phyloP scores from a whole-genome alignment of 345 rosid genomes.

The Conringia planisiliqua region DNA sequence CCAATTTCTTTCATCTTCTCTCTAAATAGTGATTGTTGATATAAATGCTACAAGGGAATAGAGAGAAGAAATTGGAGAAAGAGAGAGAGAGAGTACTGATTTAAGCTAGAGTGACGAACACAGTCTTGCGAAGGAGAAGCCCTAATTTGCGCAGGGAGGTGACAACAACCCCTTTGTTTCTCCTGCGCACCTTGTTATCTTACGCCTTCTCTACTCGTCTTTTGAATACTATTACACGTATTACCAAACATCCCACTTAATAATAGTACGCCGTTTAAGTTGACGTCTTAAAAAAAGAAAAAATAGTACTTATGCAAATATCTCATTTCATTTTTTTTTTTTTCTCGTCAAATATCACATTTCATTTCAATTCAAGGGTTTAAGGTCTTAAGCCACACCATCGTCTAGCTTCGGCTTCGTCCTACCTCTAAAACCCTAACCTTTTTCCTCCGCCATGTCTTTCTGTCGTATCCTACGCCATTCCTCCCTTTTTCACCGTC shows the following conservation, averaged over 20 bases:
- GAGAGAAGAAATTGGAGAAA: background rate
- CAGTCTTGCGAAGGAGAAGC: constrained; percentile 35
- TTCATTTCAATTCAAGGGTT: background rate
- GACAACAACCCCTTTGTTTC: constrained; percentile 31
- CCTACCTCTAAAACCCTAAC: constrained; percentile 30
- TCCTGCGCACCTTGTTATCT: constrained; percentile 52
- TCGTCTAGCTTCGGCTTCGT: constrained; percentile 1
- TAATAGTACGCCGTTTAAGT: background rate
- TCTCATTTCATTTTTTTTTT: background rate
- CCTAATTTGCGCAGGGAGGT: constrained; percentile 82
- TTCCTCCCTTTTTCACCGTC: constrained; percentile 23
- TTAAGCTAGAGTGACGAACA: constrained; percentile 27
- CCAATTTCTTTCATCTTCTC: background rate
- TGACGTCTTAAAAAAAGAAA: background rate
- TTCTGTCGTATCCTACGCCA: constrained; percentile 52
- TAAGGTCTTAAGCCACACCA: constrained; percentile 30
- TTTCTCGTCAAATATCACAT: background rate
- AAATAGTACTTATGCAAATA: background rate
- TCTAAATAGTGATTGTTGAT: background rate
- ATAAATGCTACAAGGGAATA: constrained; percentile 3
- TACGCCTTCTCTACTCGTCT: constrained; percentile 36
- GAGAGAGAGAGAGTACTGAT: constrained; percentile 28
- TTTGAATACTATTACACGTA: background rate
- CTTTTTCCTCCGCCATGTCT: constrained; percentile 39
- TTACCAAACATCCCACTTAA: constrained; percentile 16